Evolutionary conservation across 2,329 filamentous ascomycete species (phyloP), one percentile per base, ranked within the genome.

Genomic region (Colletotrichum euphorbiae): DNA sequence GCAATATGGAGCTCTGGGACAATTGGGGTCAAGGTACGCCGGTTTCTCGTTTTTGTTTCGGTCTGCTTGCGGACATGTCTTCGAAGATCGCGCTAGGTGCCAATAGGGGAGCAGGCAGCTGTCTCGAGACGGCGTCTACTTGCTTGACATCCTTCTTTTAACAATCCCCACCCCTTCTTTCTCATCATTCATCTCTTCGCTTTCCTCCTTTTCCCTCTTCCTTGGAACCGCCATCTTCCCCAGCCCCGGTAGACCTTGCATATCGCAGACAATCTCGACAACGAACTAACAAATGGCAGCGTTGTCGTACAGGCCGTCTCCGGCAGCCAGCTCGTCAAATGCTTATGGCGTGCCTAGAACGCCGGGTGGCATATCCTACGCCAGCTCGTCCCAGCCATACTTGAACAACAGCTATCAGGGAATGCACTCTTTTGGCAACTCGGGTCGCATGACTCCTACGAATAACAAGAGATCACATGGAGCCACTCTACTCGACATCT

Each of bases 391-490:
- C 45, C 38, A 33, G 36, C 17, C 17, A 6, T 42, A 17, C 38
- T 17, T 3, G 19, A n/a, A 15, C 21, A 13, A 12, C 24, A 13
- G 36, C 17, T 31, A 17, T 19, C 28, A 59, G 9, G 24, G 15
- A 24, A 15, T 36, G 11, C 24, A 31, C 9, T 33, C n/a, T 28
- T 57, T 45, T 4, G 38, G 62, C 9, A n/a, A 45, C 21, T 6
- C 33, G 6, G 38, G 19, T 42, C 40, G 31, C 13, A 19, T 12
- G 3, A 21, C 28, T 6, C 28, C 59, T 17, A 50, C 17, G 33
- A 66, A 59, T 38, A 68, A 68, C 28, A 69, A 69, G 56, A 69
- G 67, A 46, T 40, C 62, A 15, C 40, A 61, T 8, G 57, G 56
- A 21, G 31, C 42, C 38, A 57, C 31, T 5, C 62, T 51, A 3